phyloP scores from a whole-genome alignment of 2,329 filamentous ascomycete species.

The Fusarium sp. region DNA sequence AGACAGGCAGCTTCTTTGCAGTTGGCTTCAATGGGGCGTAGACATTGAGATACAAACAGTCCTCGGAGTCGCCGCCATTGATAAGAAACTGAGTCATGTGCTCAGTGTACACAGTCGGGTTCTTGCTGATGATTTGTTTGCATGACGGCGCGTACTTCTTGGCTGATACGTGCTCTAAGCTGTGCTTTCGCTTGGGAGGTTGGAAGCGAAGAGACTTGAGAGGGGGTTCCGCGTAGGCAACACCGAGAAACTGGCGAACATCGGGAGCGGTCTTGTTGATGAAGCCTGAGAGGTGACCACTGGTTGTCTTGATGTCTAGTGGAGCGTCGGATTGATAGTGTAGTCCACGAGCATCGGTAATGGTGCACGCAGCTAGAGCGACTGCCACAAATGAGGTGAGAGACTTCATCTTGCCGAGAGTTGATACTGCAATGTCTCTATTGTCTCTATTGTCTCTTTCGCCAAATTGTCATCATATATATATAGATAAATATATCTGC shows the following conservation, averaged over 20 bases:
- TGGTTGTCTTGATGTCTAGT: background rate
- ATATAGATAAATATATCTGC: background rate
- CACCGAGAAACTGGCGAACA: slow-evolving; percentile 11
- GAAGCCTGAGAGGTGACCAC: slow-evolving; percentile 1
- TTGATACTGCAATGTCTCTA: background rate
- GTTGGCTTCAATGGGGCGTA: background rate
- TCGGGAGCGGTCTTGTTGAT: slow-evolving; percentile 1
- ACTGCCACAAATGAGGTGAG: background rate
- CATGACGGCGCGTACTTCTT: slow-evolving; percentile 15
- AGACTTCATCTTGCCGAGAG: background rate
- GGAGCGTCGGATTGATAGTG: background rate
- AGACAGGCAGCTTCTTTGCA: background rate
- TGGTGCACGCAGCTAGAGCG: background rate
- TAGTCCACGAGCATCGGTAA: background rate
- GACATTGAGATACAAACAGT: slow-evolving; percentile 16
- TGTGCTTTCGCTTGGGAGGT: slow-evolving; percentile 2
- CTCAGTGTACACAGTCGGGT: slow-evolving; percentile 2
- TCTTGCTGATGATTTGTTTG: slow-evolving; percentile 9
- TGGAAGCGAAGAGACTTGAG: slow-evolving; percentile 11
- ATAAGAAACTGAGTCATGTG: slow-evolving; percentile 12
- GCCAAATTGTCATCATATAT: background rate
- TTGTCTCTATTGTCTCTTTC: background rate
- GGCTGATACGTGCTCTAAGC: background rate
- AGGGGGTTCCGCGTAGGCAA: slow-evolving; percentile 7
- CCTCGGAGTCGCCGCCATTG: slow-evolving; percentile 5